phyloP scores from a whole-genome alignment of 78 protist genomes.

The Dictyostelium purpureum region DNA sequence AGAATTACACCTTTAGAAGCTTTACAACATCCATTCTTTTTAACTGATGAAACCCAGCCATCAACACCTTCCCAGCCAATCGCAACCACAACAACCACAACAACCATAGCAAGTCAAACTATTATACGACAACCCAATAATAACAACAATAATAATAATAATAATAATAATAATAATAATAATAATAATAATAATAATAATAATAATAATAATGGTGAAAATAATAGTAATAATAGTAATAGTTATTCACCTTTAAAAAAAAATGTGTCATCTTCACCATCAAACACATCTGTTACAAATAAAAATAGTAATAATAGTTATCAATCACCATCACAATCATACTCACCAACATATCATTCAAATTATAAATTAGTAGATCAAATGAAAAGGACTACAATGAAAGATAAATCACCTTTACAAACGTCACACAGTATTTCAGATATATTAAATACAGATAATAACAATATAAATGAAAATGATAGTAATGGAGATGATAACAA shows the following conservation, averaged over 20 bases:
- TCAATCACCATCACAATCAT: not conserved
- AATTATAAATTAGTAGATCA: slow-evolving; percentile 10
- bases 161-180: not conserved
- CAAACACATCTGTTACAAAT: not conserved
- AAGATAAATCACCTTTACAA: slow-evolving; percentile 21
- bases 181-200: not conserved
- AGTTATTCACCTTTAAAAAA: too few species aligned
- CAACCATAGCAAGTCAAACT: not conserved
- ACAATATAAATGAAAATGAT: too few species aligned
- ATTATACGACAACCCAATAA: too few species aligned
- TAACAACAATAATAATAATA: not conserved
- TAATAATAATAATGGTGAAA: not conserved
- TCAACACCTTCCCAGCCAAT: not conserved
- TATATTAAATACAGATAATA: slow-evolving; percentile 11
- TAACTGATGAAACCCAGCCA: slow-evolving; percentile 6
- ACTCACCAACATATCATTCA: not conserved
- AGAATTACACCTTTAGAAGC: slow-evolving; percentile 91
- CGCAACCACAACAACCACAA: slow-evolving; percentile 3
- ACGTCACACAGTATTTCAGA: not conserved
- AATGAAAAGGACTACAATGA: slow-evolving; percentile 25
- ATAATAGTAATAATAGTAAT: not conserved
- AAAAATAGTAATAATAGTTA: not conserved
- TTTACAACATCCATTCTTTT: slow-evolving; percentile 87
- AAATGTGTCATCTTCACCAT: not conserved
- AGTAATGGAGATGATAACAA: not conserved